Percentiles rank a stretch among this genome's conserved stretches.
Evolutionary conservation across 352 stramenopile species (phyloP).

Genomic region (Plasmopara halstedii): DNA sequence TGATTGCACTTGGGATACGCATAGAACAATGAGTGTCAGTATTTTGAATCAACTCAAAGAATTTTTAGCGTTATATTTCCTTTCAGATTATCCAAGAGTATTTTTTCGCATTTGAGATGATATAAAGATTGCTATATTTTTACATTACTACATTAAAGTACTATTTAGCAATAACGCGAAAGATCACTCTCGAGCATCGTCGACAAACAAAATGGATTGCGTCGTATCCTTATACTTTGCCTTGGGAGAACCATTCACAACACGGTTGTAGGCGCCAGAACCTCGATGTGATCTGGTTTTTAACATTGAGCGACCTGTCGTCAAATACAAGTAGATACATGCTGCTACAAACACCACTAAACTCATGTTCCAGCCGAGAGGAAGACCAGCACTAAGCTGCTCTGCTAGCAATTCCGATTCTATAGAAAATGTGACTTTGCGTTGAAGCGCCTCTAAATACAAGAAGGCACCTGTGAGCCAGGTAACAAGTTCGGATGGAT

Average conservation of each 20-base stretch:
- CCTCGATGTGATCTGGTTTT: conserved; percentile 7
- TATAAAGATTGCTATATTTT: too few relatives aligned
- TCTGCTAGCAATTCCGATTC: conserved; percentile 55
- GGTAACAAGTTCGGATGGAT: conserved; percentile 27
- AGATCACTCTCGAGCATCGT: conserved; percentile 66
- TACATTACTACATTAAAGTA: too few relatives aligned
- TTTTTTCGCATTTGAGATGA: too few relatives aligned
- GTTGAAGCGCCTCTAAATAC: conserved; percentile 54
- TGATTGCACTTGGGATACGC: too few relatives aligned
- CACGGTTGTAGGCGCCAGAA: conserved; percentile 27
- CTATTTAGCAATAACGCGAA: neutral
- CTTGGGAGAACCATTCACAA: conserved; percentile 28
- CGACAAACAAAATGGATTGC: conserved; percentile 57
- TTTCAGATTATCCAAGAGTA: too few relatives aligned
- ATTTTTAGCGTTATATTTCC: too few relatives aligned
- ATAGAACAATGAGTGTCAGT: too few relatives aligned
- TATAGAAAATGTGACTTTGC: conserved; percentile 43
- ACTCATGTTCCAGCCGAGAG: conserved; percentile 61
- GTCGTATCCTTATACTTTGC: conserved; percentile 38
- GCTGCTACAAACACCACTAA: conserved; percentile 46
- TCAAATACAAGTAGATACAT: conserved; percentile 45
- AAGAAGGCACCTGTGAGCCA: conserved; percentile 69
- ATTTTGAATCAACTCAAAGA: too few relatives aligned
- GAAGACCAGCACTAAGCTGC: conserved; percentile 57
- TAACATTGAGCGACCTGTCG: conserved; percentile 18